A percentile compares a stretch with the other conserved stretches of the same genome.
Evolutionary conservation across 2,329 filamentous ascomycete genomes (phyloP).

Genomic region (Curvularia lunata): DNA sequence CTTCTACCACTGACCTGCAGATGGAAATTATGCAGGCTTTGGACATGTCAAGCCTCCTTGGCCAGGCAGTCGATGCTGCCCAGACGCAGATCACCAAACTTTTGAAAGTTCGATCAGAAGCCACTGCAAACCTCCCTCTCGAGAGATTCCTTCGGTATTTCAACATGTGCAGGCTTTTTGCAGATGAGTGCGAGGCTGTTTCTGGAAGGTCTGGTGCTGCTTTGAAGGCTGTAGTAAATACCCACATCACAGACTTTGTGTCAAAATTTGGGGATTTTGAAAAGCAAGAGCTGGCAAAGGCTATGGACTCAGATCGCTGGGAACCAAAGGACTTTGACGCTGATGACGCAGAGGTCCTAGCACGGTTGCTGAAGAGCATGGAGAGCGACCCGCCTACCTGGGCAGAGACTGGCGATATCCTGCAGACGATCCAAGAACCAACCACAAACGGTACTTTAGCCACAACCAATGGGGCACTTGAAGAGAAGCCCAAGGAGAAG

Average conservation of each 20-base stretch:
- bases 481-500: slow-evolving; percentile 41
- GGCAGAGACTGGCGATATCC: slow-evolving; percentile 61
- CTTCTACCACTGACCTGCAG: slow-evolving; percentile 55
- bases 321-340: slow-evolving; percentile 76
- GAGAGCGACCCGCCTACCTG: slow-evolving; percentile 72
- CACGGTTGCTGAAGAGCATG: slow-evolving; percentile 71
- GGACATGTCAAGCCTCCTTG: slow-evolving; percentile 78
- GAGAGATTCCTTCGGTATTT: slow-evolving; percentile 80
- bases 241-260: slow-evolving; percentile 82
- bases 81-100: slow-evolving; percentile 77
- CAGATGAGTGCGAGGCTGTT: slow-evolving; percentile 84
- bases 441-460: slow-evolving; percentile 32
- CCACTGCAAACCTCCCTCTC: slow-evolving; percentile 71
- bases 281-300: slow-evolving; percentile 74
- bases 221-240: slow-evolving; percentile 79
- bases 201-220: slow-evolving; percentile 78
- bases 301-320: slow-evolving; percentile 84
- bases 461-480: slow-evolving; percentile 41
- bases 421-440: slow-evolving; percentile 28
- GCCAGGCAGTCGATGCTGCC: slow-evolving; percentile 79
- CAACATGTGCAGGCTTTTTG: slow-evolving; percentile 80
- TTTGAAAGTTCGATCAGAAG: slow-evolving; percentile 76
- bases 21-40: slow-evolving; percentile 78
- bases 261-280: slow-evolving; percentile 72
- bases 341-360: slow-evolving; percentile 64